Base-by-base conservation (phyloP, 176 grass and related monocot species). In the Luzula sylvatica region DNA sequence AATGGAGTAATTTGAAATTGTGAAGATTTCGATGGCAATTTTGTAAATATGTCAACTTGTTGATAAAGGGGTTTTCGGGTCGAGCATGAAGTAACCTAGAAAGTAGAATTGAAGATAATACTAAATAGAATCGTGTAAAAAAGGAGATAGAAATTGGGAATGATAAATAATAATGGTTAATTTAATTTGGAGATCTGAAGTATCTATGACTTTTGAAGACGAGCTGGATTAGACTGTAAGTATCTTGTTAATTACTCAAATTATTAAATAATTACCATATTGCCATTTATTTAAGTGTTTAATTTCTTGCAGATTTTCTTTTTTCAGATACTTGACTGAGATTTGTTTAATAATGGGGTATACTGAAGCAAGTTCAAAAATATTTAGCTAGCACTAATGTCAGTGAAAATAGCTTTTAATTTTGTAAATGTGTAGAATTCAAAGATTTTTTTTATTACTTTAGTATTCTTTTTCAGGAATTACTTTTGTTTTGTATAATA, bases 221-320 rank as follows among this genome's bases (percentile, higher is more conserved):
- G 13, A 18, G 15, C 38, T 28, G 59, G 42, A 23, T 15, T 19
- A 29, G 19, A 63, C 42, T 49, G 59, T 64, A 64, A 49, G 59
- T 32, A 64, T 48, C 42, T 64, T 20, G 9, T 27, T 35, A 7
- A 4, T 35, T 35, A n/a, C n/a, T n/a, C n/a, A n/a, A 45, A 24
- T 61, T 23, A 52, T 61, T 25, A 61, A 61, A 35, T 20, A 40
- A 22, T 17, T n/a, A n/a, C 38, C 23, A 25, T 15, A 25, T 14
- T 13, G 21, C 11, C 56, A 21, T 20, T 18, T 61, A 40, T 4
- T 30, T 44, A 24, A 15, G 11, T 61, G 35, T 28, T 30, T 49
- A 11, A 46, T 64, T 17, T 46, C 15, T 30, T 30, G 26, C 25
- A 28, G 59, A 64, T 46, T 35, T 35, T 35, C 9, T 35, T 35